A percentile compares a stretch with the other conserved stretches of the same genome.
phyloP scores from a whole-genome alignment of 768 basidiomycete genomes.

The Auricularia sp. region DNA sequence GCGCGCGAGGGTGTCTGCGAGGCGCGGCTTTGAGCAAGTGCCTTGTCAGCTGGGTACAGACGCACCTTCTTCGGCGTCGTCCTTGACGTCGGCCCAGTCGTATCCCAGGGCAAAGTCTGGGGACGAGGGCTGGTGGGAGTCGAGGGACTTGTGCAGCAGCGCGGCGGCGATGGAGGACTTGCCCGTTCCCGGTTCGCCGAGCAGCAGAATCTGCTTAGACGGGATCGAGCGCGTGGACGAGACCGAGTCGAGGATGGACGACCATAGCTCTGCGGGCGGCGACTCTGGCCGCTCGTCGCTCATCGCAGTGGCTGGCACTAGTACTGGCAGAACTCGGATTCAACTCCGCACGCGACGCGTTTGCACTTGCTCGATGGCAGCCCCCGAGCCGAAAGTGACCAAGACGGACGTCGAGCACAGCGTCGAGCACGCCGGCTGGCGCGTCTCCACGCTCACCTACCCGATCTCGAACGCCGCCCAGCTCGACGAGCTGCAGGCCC shows the following conservation, averaged over 20 bases:
- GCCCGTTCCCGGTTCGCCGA: conserved; percentile 71
- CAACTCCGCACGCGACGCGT: neutral
- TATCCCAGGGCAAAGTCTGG: conserved; percentile 84
- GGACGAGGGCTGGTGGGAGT: conserved; percentile 46
- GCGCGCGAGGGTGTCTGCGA: conserved; percentile 73
- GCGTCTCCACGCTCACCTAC: conserved; percentile 56
- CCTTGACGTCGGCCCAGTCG: conserved; percentile 81
- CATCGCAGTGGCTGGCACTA: neutral
- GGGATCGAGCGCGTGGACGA: conserved; percentile 72
- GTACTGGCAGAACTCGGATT: neutral
- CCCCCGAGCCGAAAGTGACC: conserved; percentile 55
- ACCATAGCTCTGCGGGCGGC: conserved; percentile 81
- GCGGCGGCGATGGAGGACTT: conserved; percentile 68
- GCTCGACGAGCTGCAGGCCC: conserved; percentile 55
- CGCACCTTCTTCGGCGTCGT: conserved; percentile 91
- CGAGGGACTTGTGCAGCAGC: conserved; percentile 54
- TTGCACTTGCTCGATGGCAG: conserved; percentile 26
- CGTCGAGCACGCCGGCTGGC: conserved; percentile 60
- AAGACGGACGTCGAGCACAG: conserved; percentile 61
- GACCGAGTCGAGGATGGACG: conserved; percentile 81
- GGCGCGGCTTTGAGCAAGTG: neutral
- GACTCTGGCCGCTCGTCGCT: conserved; percentile 31
- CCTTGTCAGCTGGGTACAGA: conserved; percentile 1
- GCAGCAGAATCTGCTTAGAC: conserved; percentile 76
- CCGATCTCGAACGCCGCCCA: conserved; percentile 73